phyloP scores from a whole-genome alignment of 768 basidiomycete genomes.

The Tulasnella sp. region DNA sequence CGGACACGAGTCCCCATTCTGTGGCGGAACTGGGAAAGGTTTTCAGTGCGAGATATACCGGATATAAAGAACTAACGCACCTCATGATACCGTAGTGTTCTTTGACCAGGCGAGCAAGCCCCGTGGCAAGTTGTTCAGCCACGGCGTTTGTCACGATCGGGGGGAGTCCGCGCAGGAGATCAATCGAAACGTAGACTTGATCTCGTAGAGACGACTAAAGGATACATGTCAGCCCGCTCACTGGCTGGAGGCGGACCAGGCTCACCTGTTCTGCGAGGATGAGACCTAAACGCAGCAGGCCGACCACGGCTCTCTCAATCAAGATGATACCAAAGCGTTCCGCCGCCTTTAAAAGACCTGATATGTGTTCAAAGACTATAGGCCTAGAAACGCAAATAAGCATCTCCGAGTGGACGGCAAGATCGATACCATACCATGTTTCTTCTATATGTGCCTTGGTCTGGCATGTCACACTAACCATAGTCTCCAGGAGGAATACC shows the following conservation, averaged over 20 bases:
- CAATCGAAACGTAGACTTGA: slow-evolving; percentile 91
- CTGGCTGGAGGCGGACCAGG: slow-evolving; percentile 7
- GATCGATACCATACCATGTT: slow-evolving; percentile 59
- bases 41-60: background rate
- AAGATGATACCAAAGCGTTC: slow-evolving; percentile 82
- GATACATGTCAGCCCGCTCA: background rate
- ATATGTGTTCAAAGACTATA: slow-evolving; percentile 88
- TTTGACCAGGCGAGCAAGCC: slow-evolving; percentile 73
- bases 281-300: slow-evolving; percentile 75
- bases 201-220: slow-evolving; percentile 74
- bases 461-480: slow-evolving; percentile 83
- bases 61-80: slow-evolving; percentile 37
- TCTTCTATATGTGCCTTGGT: slow-evolving; percentile 77
- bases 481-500: slow-evolving; percentile 89
- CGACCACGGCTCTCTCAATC: slow-evolving; percentile 90
- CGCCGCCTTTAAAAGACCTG: slow-evolving; percentile 69
- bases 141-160: slow-evolving; percentile 71
- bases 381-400: slow-evolving; percentile 58
- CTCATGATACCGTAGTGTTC: slow-evolving; percentile 68
- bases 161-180: slow-evolving; percentile 79
- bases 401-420: background rate
- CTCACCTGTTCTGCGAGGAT: slow-evolving; percentile 75
- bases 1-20: slow-evolving; percentile 92
- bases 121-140: slow-evolving; percentile 84
- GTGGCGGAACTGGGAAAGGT: slow-evolving; percentile 64